Conservation (phyloP, 768 basidiomycete species). For the Megacollybia marginata region DNA sequence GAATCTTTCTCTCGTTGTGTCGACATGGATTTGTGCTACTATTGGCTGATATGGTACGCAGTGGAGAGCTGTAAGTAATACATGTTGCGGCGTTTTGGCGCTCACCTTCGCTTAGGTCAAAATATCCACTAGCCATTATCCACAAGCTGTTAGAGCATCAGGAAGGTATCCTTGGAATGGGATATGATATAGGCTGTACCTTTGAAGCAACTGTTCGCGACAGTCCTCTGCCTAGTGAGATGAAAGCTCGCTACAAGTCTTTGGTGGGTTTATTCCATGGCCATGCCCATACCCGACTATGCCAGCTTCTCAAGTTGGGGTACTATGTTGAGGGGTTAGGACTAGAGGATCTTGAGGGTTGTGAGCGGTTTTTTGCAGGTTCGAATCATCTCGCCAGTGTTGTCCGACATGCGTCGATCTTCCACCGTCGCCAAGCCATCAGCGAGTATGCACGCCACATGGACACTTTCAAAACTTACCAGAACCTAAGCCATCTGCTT, state of each 20-base stretch:
- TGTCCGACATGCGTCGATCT: background rate
- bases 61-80: no score
- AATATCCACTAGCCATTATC: no score
- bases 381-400: conserved; percentile 1
- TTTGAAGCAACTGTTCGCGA: conserved; percentile 4
- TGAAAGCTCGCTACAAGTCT: background rate
- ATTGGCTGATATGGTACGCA: no score
- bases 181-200: conserved; percentile 5
- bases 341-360: no score
- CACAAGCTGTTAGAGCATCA: no score
- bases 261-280: conserved; percentile 3
- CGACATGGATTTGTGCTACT: no score
- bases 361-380: background rate
- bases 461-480: conserved; percentile 1
- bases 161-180: no score
- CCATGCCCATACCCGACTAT: background rate
- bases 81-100: no score
- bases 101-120: no score
- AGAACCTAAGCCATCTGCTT: background rate
- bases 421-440: conserved; percentile 4
- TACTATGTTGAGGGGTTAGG: background rate
- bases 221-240: background rate
- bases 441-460: background rate
- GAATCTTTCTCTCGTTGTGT: no score
- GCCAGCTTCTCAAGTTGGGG: background rate